Percentiles rank a stretch among this genome's conserved stretches.
These are phyloP conservation scores for Alternaria gaisen DNA, from an alignment of 2,329 filamentous ascomycete genomes.

Conservation along the genomic window DNA sequence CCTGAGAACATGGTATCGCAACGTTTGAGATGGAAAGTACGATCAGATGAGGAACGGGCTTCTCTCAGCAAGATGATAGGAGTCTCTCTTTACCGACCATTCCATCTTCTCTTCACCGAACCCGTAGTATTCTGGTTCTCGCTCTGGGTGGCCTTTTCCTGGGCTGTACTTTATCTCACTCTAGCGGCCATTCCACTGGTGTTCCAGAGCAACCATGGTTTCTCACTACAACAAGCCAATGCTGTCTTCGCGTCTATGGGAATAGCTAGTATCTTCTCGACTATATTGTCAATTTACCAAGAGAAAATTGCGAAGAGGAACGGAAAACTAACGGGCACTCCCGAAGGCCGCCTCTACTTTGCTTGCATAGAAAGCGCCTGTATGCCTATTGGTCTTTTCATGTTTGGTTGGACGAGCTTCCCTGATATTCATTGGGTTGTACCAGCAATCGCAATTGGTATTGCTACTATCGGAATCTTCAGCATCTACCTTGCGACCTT, in stretches of 20 bases:
- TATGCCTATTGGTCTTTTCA: slow-evolving; percentile 81
- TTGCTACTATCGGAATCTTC: slow-evolving; percentile 86
- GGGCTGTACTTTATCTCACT: slow-evolving; percentile 87
- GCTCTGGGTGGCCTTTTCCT: slow-evolving; percentile 88
- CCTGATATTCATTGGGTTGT: slow-evolving; percentile 74
- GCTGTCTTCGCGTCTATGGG: slow-evolving; percentile 78
- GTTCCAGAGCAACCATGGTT: slow-evolving; percentile 72
- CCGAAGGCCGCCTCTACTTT: slow-evolving; percentile 85
- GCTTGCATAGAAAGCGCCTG: slow-evolving; percentile 78
- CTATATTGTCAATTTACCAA: slow-evolving; percentile 74
- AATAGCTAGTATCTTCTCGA: slow-evolving; percentile 71
- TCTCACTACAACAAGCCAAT: slow-evolving; percentile 72
- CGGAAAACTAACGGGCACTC: slow-evolving; percentile 53
- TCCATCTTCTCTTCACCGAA: slow-evolving; percentile 78
- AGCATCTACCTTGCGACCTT: slow-evolving; percentile 81
- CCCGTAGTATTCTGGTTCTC: slow-evolving; percentile 87
- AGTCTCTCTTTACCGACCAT: slow-evolving; percentile 79
- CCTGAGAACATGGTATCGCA: slow-evolving; percentile 47
- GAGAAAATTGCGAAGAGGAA: slow-evolving; percentile 69
- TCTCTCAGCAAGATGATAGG: slow-evolving; percentile 74
- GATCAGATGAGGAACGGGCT: slow-evolving; percentile 77
- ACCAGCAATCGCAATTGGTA: slow-evolving; percentile 72
- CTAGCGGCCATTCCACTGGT: slow-evolving; percentile 83
- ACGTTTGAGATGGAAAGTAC: slow-evolving; percentile 81
- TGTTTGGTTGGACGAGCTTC: slow-evolving; percentile 77